phyloP scores from a whole-genome alignment of 108 stramenopile genomes.

The Cyclotella sp. region DNA sequence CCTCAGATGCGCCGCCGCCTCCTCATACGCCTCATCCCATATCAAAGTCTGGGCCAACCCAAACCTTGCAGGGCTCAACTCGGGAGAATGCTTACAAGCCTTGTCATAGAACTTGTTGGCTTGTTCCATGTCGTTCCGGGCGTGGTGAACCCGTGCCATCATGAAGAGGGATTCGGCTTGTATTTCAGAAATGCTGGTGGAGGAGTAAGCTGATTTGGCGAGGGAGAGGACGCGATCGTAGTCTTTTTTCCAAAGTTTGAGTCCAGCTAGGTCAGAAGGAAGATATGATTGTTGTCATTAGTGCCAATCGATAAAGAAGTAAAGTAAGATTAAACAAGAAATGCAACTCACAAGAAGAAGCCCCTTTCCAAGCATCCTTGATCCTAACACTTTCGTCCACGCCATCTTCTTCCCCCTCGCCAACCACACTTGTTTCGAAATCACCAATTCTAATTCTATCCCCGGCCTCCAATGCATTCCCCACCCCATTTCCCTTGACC shows the following conservation, averaged over 20 bases:
- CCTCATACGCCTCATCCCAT: conserved; percentile 66
- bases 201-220: conserved; percentile 85
- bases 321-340: not conserved
- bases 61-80: conserved; percentile 82
- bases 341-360: conserved; percentile 55
- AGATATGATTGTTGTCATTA: not conserved
- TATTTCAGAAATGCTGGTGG: conserved; percentile 80
- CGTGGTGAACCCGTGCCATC: conserved; percentile 89
- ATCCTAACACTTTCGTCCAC: conserved; percentile 62
- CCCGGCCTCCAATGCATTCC: conserved; percentile 69
- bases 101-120: conserved; percentile 81
- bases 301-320: not conserved
- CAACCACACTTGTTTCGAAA: conserved; percentile 76
- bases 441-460: conserved; percentile 89
- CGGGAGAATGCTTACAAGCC: conserved; percentile 74
- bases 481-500: conserved; percentile 55
- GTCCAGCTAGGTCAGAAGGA: conserved; percentile 33
- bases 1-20: conserved; percentile 69
- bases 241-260: conserved; percentile 92
- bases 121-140: conserved; percentile 73
- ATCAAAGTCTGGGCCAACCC: conserved; percentile 83
- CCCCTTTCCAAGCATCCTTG: conserved; percentile 75
- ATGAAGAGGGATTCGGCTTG: conserved; percentile 92
- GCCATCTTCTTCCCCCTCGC: conserved; percentile 52
- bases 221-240: conserved; percentile 90